Percentiles rank a stretch among this genome's conserved stretches.
Evolutionary conservation across 2,329 filamentous ascomycete species (phyloP).

Genomic region (Chaetomiaceae sp.): DNA sequence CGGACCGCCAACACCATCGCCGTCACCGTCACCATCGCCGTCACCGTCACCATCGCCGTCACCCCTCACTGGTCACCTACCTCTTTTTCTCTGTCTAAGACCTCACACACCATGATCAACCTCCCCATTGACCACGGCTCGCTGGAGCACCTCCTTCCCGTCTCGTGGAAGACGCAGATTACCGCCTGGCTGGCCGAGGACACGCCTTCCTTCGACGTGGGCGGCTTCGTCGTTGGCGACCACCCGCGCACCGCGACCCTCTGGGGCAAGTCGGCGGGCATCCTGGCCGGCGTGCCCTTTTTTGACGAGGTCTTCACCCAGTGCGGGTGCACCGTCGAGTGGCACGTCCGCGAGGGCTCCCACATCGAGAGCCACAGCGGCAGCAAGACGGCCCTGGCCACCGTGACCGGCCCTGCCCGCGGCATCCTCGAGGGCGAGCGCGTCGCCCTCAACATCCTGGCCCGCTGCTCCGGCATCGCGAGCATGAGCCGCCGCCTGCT

Average conservation of each 20-base stretch:
- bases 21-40: neutral
- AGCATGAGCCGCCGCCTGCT: slow-evolving; percentile 58
- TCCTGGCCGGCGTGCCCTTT: slow-evolving; percentile 90
- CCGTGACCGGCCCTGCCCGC: slow-evolving; percentile 77
- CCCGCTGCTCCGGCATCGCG: slow-evolving; percentile 87
- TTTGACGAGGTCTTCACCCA: slow-evolving; percentile 91
- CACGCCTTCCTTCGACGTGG: slow-evolving; percentile 94
- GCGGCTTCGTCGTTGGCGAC: slow-evolving; percentile 90
- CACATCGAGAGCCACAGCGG: slow-evolving; percentile 46
- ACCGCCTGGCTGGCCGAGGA: slow-evolving; percentile 90
- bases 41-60: too few species aligned
- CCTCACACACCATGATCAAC: slow-evolving; percentile 5
- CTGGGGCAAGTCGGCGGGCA: slow-evolving; percentile 66
- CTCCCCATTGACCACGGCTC: slow-evolving; percentile 38
- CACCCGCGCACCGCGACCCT: slow-evolving; percentile 58
- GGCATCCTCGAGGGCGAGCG: slow-evolving; percentile 83
- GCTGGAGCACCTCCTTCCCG: slow-evolving; percentile 69
- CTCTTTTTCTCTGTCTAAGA: too few species aligned
- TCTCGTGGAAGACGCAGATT: slow-evolving; percentile 76
- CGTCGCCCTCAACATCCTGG: slow-evolving; percentile 85
- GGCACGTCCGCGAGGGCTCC: slow-evolving; percentile 75
- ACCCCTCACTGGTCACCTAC: too few species aligned
- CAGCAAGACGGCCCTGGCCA: slow-evolving; percentile 63
- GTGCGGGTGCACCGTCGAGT: slow-evolving; percentile 85
- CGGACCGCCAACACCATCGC: neutral